Base-by-base conservation (phyloP, 345 rosid genomes). In the Fremontodendron californicum region DNA sequence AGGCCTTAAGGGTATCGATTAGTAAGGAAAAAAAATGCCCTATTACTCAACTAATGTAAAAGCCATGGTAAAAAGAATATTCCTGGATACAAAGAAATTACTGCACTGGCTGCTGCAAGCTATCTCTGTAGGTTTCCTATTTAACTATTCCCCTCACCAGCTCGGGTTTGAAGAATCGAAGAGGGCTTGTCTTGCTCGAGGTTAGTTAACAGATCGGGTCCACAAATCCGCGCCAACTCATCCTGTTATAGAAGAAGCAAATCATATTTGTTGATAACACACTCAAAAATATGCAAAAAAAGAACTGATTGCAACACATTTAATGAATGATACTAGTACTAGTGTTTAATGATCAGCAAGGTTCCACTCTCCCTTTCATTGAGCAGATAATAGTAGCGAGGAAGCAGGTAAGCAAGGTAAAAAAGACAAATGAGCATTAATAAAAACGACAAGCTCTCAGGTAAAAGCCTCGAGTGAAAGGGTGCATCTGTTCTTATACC, bases 121-220 rank as follows among this genome's bases (percentile, higher is more conserved):
- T 37, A 57, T 25, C 65, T 39, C 6, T 48, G 6, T 33, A 33
- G 46, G 43, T 48, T 48, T 63, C 27, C 71, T 31, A 48, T 61
- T 61, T 71, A 89, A 61, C 86, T 76, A 74, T 73, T 82, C 37
- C 81, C 86, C 52, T 88, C 92, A 4, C 79, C 87, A 27, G 74
- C 86, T 2, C 6, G 79, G 4, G 90, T 70, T 51, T 74, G 82
- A 37, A 37, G 82, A 43, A 55, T 78, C 2, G 84, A 82, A 23
- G 67, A 75, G 5, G 85, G 75, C 77, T 81, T 84, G 79, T 62
- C 79, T 77, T 87, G 86, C 75, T 90, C 93, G 21, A 92, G 88
- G 74, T 84, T 87, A 71, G 92, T 92, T 31, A 93, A 82, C 1
- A 89, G 92, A 55, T 92, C 96, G 35, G 97, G 87, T 82, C 98